Conservation (phyloP, 495 filamentous ascomycete species). For the Trichoderma erinaceum region DNA sequence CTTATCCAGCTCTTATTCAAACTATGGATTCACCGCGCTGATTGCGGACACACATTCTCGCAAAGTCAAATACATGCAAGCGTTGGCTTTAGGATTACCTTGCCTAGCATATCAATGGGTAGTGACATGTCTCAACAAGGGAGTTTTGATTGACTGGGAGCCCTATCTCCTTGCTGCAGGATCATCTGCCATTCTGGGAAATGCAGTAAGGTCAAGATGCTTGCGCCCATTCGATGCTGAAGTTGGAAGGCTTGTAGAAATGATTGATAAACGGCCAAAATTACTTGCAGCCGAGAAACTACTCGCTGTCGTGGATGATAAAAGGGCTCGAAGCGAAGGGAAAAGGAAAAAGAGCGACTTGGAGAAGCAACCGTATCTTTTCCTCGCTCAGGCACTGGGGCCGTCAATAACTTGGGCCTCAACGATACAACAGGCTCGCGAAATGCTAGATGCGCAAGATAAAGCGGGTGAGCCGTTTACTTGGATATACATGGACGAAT, state of each 20-base stretch:
- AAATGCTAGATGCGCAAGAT: constrained; percentile 48
- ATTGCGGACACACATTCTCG: constrained; percentile 84
- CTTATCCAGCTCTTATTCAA: not conserved
- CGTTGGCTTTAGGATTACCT: constrained; percentile 82
- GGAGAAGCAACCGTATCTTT: constrained; percentile 53
- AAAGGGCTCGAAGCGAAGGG: not conserved
- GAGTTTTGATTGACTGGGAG: constrained; percentile 61
- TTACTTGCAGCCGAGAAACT: constrained; percentile 51
- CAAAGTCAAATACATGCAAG: constrained; percentile 92
- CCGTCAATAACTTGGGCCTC: constrained; percentile 60
- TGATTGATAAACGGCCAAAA: constrained; percentile 51
- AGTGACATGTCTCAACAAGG: constrained; percentile 57
- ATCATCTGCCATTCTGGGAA: constrained; percentile 66
- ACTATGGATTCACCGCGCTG: constrained; percentile 66
- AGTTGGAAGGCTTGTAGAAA: constrained; percentile 49
- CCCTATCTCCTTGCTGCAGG: constrained; percentile 84
- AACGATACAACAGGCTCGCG: constrained; percentile 57
- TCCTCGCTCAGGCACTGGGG: constrained; percentile 73
- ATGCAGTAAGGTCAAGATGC: constrained; percentile 68
- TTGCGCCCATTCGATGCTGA: constrained; percentile 53
- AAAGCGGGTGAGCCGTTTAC: constrained; percentile 54
- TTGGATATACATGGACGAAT: constrained; percentile 73
- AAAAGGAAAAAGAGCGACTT: constrained; percentile 56
- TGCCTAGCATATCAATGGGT: constrained; percentile 80
- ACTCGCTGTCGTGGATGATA: constrained; percentile 61